Percentiles rank a stretch among this genome's conserved stretches.
Evolutionary conservation across 108 stramenopile species (phyloP).

Genomic region (Nitzschia sp.): DNA sequence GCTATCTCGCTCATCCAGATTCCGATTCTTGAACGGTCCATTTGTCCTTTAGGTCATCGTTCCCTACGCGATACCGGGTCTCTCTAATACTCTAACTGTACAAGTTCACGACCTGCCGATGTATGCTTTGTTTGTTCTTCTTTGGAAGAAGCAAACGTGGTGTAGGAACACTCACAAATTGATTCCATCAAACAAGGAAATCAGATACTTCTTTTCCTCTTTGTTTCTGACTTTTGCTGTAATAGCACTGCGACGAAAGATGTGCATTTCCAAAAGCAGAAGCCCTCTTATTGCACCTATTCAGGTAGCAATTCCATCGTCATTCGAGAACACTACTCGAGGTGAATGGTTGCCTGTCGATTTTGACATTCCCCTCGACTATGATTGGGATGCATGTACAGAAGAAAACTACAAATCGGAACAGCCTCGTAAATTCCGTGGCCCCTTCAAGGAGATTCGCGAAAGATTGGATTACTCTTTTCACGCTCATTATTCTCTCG

Average conservation of each 20-base stretch:
- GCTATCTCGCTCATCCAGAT: too few species aligned
- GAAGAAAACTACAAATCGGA: slow-evolving; percentile 29
- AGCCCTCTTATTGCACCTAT: background rate
- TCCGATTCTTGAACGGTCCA: too few species aligned
- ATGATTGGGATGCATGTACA: slow-evolving; percentile 28
- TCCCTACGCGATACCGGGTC: too few species aligned
- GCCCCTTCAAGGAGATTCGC: slow-evolving; percentile 32
- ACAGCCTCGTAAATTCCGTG: slow-evolving; percentile 16
- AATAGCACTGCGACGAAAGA: background rate
- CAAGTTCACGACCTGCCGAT: too few species aligned
- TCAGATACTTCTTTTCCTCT: too few species aligned
- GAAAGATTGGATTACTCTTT: slow-evolving; percentile 43
- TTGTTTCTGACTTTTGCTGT: too few species aligned
- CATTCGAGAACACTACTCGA: background rate
- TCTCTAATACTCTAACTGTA: too few species aligned
- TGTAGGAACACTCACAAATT: too few species aligned
- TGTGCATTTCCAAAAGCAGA: background rate
- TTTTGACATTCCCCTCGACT: background rate
- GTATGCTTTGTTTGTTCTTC: too few species aligned
- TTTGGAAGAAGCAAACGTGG: too few species aligned
- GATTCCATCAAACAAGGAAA: too few species aligned
- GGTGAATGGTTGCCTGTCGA: background rate
- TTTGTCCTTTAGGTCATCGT: too few species aligned
- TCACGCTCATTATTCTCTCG: slow-evolving; percentile 40
- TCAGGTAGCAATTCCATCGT: background rate